Percentiles rank a stretch among this genome's conserved stretches.
Conservation (phyloP, 2,329 filamentous ascomycete species). For the Tolypocladium endophyticum region DNA sequence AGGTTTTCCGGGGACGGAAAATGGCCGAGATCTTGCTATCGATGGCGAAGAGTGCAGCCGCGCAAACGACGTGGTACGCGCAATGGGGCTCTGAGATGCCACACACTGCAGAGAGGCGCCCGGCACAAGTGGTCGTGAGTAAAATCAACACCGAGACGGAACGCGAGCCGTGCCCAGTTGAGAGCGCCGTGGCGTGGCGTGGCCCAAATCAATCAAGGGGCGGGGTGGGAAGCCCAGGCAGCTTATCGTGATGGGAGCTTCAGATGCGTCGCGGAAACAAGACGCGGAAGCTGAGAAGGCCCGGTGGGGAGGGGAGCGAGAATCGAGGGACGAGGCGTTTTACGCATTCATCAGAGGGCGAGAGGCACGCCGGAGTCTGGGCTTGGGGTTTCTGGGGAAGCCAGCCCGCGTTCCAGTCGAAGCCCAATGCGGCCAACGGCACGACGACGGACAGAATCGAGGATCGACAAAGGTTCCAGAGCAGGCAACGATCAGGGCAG, state of each 20-base stretch:
- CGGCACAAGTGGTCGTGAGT: not conserved
- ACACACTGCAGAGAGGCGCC: not conserved
- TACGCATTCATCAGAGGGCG: not conserved
- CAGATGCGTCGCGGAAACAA: not conserved
- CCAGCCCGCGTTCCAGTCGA: slow-evolving; percentile 2
- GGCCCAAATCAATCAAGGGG: not conserved
- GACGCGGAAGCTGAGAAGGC: not conserved
- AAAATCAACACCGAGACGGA: not conserved
- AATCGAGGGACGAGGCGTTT: not conserved
- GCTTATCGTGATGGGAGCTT: not conserved
- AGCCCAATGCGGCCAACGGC: not conserved
- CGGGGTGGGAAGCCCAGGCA: not conserved
- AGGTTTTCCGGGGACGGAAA: not conserved
- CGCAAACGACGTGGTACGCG: not conserved
- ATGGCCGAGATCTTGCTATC: not conserved
- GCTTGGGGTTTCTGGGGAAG: not conserved
- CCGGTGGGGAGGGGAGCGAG: not conserved
- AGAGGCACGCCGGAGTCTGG: not conserved
- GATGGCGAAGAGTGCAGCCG: not conserved
- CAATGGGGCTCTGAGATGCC: not conserved
- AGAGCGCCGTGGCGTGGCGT: not conserved
- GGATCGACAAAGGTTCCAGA: slow-evolving; percentile 1
- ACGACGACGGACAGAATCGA: not conserved
- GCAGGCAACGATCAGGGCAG: not conserved
- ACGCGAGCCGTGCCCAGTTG: not conserved